phyloP scores from a whole-genome alignment of 164 flowering plant species.

The Buxus sempervirens region DNA sequence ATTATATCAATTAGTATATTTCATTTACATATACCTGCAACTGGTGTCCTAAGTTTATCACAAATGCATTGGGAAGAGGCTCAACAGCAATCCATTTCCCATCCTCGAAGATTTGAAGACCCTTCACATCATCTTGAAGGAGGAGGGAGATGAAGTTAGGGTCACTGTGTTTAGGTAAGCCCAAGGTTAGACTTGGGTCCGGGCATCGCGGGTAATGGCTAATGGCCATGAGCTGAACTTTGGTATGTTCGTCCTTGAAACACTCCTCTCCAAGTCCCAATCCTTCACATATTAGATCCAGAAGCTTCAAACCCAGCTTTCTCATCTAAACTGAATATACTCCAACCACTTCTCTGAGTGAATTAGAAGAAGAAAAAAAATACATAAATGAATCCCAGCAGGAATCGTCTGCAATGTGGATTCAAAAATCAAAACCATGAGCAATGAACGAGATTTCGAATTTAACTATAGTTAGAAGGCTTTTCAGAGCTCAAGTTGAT shows the following conservation, averaged over 20 bases:
- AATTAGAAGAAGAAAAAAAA: not conserved
- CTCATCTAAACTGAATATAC: slow-evolving; percentile 2
- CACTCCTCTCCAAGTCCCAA: slow-evolving; percentile 6
- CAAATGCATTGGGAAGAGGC: slow-evolving; percentile 24
- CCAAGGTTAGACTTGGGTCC: slow-evolving; percentile 12
- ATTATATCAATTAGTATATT: not conserved
- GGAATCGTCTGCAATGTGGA: not conserved
- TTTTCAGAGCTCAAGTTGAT: not conserved
- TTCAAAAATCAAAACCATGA: too few species aligned
- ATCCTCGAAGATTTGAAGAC: slow-evolving; percentile 17
- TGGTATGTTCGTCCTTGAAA: not conserved
- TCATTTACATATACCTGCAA: slow-evolving; percentile 23
- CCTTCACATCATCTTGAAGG: slow-evolving; percentile 9
- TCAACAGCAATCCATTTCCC: slow-evolving; percentile 26
- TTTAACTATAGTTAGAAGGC: not conserved
- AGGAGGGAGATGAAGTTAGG: slow-evolving; percentile 8
- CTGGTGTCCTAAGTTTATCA: slow-evolving; percentile 26
- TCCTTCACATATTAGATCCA: slow-evolving; percentile 13
- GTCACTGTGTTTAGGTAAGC: slow-evolving; percentile 8
- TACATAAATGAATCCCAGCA: slow-evolving; percentile 1
- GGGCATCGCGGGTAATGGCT: slow-evolving; percentile 15
- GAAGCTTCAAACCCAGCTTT: slow-evolving; percentile 3
- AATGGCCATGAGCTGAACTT: not conserved
- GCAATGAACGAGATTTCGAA: too few species aligned
- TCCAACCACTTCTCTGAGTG: slow-evolving; percentile 5